A percentile compares a stretch with the other conserved stretches of the same genome.
phyloP scores from a whole-genome alignment of 768 basidiomycete genomes.

The Pulveroboletus sp. region DNA sequence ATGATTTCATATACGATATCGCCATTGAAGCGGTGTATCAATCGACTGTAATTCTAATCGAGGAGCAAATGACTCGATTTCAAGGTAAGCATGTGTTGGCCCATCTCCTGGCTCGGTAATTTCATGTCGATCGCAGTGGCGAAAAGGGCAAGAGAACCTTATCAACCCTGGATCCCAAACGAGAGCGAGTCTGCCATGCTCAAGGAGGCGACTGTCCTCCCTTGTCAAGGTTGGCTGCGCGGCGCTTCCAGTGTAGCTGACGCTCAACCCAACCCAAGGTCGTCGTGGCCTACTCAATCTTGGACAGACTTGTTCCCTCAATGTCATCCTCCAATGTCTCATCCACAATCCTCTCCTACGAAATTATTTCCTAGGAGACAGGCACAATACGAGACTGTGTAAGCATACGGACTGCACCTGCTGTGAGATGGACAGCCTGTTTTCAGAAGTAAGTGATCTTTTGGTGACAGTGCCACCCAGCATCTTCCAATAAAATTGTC shows the following conservation, averaged over 20 bases:
- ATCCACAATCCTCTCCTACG: conserved; percentile 86
- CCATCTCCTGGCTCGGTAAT: neutral
- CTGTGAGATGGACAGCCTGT: conserved; percentile 90
- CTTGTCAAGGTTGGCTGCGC: conserved; percentile 62
- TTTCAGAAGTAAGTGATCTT: conserved; percentile 53
- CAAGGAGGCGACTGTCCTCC: conserved; percentile 44
- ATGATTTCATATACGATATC: conserved; percentile 67
- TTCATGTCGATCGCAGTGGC: conserved; percentile 23
- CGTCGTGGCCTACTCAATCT: conserved; percentile 84
- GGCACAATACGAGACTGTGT: conserved; percentile 73
- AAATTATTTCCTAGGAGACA: conserved; percentile 86
- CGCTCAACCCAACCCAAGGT: conserved; percentile 37
- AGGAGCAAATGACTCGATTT: conserved; percentile 60
- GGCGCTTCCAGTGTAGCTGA: neutral
- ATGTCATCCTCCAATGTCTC: conserved; percentile 85
- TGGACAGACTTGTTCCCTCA: conserved; percentile 92
- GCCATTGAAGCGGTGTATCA: conserved; percentile 45
- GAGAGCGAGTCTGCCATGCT: conserved; percentile 41
- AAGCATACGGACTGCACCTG: conserved; percentile 73
- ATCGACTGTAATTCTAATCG: conserved; percentile 43
- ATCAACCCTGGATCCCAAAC: conserved; percentile 45
- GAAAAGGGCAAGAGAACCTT: conserved; percentile 43
- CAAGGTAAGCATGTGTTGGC: conserved; percentile 29
- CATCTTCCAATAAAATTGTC: too few relatives aligned
- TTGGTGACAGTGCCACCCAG: neutral